phyloP scores from a whole-genome alignment of 306 rosid genomes.

The Cicer pinnatifidum region DNA sequence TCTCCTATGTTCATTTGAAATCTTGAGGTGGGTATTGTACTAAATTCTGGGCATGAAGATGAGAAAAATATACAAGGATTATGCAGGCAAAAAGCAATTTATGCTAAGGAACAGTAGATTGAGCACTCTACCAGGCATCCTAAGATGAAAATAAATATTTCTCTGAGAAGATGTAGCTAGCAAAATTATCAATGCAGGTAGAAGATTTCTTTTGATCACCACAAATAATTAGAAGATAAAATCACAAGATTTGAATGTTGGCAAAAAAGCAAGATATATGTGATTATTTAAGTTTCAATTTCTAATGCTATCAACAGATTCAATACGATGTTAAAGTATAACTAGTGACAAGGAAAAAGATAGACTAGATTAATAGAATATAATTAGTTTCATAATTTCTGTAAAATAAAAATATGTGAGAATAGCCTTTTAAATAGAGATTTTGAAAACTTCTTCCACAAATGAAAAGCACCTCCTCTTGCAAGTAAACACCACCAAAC shows the following conservation, averaged over 20 bases:
- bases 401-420: not conserved
- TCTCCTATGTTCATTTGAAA: slow-evolving; percentile 1
- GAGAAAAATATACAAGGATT: not conserved
- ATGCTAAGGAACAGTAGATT: slow-evolving; percentile 1
- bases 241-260: not conserved
- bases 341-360: not conserved
- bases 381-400: not conserved
- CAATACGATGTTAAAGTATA: not conserved
- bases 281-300: slow-evolving; percentile 14
- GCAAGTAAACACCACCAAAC: not conserved
- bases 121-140: slow-evolving; percentile 12
- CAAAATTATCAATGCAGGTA: not conserved
- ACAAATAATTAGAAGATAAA: not conserved
- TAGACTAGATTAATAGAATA: not conserved
- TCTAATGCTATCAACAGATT: slow-evolving; percentile 17
- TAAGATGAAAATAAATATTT: slow-evolving; percentile 7
- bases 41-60: slow-evolving; percentile 22
- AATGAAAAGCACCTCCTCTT: not conserved
- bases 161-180: not conserved
- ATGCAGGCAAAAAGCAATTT: not conserved
- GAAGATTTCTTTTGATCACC: not conserved
- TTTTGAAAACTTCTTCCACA: not conserved
- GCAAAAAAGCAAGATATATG: not conserved
- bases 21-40: not conserved
- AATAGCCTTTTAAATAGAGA: slow-evolving; percentile 18